These are phyloP conservation scores for Cladosporium sp. DNA, from an alignment of 2,329 filamentous ascomycete species.

Conservation along the genomic window DNA sequence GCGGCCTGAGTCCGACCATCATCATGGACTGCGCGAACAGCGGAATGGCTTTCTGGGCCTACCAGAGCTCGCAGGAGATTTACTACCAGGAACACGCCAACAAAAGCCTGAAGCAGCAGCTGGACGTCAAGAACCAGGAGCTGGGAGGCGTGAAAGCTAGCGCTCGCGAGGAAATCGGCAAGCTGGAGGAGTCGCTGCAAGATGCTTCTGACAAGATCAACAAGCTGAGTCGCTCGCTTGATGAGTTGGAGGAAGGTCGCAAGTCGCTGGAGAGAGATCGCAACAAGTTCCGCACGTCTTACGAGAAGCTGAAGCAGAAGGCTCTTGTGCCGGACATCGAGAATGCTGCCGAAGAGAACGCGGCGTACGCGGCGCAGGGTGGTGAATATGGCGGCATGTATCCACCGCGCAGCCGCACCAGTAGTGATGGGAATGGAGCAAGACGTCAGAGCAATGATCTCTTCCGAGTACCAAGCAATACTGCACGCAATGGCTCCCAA, in stretches of 20 bases:
- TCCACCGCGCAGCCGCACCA: conserved; percentile 11
- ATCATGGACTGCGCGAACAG: conserved; percentile 84
- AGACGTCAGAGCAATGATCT: conserved; percentile 6
- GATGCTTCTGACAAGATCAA: conserved; percentile 1
- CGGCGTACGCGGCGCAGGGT: conserved; percentile 42
- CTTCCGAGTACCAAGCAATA: conserved; percentile 9
- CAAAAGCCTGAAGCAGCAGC: conserved; percentile 53
- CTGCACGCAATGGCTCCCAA: conserved; percentile 16
- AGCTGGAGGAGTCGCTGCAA: conserved; percentile 3
- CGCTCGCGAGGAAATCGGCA: not conserved
- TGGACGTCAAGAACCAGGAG: conserved; percentile 62
- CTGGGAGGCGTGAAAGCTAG: conserved; percentile 39
- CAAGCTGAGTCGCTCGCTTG: conserved; percentile 1
- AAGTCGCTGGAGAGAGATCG: conserved; percentile 8
- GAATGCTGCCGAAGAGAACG: conserved; percentile 51
- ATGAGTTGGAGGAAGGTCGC: conserved; percentile 2
- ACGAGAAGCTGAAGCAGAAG: conserved; percentile 53
- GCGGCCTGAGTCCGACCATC: conserved; percentile 72
- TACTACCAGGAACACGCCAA: conserved; percentile 54
- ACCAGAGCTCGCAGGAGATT: conserved; percentile 82
- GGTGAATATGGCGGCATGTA: conserved; percentile 5
- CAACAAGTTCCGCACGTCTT: conserved; percentile 25
- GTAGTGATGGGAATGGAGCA: conserved; percentile 21
- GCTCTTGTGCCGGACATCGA: conserved; percentile 53
- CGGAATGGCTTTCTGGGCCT: conserved; percentile 79